Base-by-base conservation (phyloP, 192 early-diverging fungal species). In the Ambispora gerdemannii region DNA sequence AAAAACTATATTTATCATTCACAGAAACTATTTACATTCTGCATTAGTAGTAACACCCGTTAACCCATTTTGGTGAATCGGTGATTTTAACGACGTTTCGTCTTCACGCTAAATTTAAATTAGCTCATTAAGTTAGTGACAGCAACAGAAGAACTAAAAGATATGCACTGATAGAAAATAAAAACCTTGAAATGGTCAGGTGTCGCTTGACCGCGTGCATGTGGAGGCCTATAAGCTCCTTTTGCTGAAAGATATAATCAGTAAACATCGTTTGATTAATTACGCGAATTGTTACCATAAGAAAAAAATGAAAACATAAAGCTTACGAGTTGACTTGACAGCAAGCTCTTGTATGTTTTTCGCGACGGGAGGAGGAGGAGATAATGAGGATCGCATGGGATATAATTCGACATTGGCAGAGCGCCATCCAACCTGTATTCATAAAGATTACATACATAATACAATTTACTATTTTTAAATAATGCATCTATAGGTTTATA, bases 321-420 rank as follows among this genome's bases (percentile, higher is more conserved):
- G 43, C 27, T 62, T 71, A 50, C 81, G 71, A 7, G 78, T 74
- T 15, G 86, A 77, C 32, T 80, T 82, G 31, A 75, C 80, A 27
- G 83, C 74, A 2, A 76, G 84, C 15, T 68, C 74, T 51, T 75
- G 35, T 63, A 79, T 36, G 79, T 85, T 63, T 75, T 88, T 67
- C 73, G 81, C 20, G 81, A 91, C 70, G 58, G 77, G 75, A 19
- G 85, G 85, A 2, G 87, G 81, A 24, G 95, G 93, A 34, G 91
- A 92, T 28, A 94, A 74, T 0, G 88, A 78, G 0, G 83, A 72
- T 47, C 92, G 85, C 81, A 95, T 91, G 17, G 95, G 91, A 75
- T 88, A 97, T 33, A 78, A 76, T 34, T 84, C 73, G 7, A 78
- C 83, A 35, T 83, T 72, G 11, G 81, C 81, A 27, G 91, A 91